These are phyloP conservation scores for Cordyceps tenuipes DNA, from an alignment of 2,329 filamentous ascomycete genomes.

Conservation along the genomic window DNA sequence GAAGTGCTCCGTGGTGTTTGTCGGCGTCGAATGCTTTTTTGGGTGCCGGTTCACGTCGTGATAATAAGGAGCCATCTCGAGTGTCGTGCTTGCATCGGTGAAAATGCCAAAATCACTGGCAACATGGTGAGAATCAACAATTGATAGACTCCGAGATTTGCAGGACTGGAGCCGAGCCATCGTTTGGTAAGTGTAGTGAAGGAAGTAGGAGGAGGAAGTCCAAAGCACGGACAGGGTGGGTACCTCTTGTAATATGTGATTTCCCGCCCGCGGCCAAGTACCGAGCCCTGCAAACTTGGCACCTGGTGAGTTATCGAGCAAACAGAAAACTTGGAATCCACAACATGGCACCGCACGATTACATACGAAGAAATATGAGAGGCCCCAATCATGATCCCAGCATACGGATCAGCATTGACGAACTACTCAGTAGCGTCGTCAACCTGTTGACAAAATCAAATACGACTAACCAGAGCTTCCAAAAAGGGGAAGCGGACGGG, in stretches of 20 bases:
- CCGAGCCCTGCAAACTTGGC: background rate
- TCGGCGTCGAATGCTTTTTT: background rate
- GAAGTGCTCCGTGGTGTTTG: background rate
- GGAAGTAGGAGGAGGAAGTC: too few species aligned
- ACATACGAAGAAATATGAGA: background rate
- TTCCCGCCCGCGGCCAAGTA: background rate
- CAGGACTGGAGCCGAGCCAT: slow-evolving; percentile 1
- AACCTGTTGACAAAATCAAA: slow-evolving; percentile 4
- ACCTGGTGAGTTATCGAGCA: background rate
- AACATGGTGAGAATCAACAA: background rate
- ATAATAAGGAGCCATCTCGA: background rate
- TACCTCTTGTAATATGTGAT: background rate
- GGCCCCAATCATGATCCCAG: background rate
- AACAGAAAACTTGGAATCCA: background rate
- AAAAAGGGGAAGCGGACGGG: background rate
- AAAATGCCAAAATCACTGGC: background rate
- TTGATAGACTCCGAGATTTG: background rate
- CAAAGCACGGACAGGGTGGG: background rate
- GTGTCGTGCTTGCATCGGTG: background rate
- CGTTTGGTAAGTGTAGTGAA: too few species aligned
- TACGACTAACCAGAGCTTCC: background rate
- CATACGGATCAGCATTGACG: background rate
- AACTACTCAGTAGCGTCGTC: background rate
- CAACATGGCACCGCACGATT: background rate
- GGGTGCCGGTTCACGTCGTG: background rate